Percentiles rank a stretch among this genome's conserved stretches.
Conservation (phyloP, 106 monocot species). For the Narthecium ossifragum region DNA sequence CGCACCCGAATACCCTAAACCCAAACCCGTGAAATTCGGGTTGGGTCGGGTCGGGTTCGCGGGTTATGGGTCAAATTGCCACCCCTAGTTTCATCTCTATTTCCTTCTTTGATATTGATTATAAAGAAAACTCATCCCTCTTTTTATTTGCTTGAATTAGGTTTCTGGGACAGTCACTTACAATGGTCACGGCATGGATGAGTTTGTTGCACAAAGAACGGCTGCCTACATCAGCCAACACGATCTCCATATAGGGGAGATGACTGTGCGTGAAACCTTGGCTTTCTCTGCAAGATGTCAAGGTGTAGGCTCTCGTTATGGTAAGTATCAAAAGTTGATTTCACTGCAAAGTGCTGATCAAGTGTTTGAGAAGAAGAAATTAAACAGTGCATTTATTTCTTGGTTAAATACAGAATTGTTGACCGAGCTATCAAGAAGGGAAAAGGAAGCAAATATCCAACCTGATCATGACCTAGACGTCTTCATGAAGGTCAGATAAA, state of each 20-base stretch:
- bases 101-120: neutral
- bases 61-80: too few species aligned
- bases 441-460: slow-evolving; percentile 42
- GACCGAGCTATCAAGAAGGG: slow-evolving; percentile 44
- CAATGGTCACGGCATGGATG: slow-evolving; percentile 60
- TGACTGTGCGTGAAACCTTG: slow-evolving; percentile 63
- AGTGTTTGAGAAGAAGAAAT: neutral
- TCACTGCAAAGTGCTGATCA: too few species aligned
- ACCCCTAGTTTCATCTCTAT: too few species aligned
- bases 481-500: slow-evolving; percentile 41
- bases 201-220: slow-evolving; percentile 59
- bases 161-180: slow-evolving; percentile 41
- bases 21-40: too few species aligned
- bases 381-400: neutral
- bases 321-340: too few species aligned
- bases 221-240: slow-evolving; percentile 62
- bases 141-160: neutral
- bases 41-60: too few species aligned
- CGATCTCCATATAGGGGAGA: slow-evolving; percentile 57
- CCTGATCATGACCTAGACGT: slow-evolving; percentile 53
- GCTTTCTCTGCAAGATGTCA: slow-evolving; percentile 61
- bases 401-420: slow-evolving; percentile 35
- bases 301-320: slow-evolving; percentile 49
- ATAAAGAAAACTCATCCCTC: too few species aligned
- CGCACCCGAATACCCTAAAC: too few species aligned